These are phyloP conservation scores for Triticum aestivum DNA, from an alignment of 176 grass and related monocot species.

Conservation along the genomic window IWGSC_CS_RefSeq_v2.1 NC_057810.1:698526523-698527022, in stretches of 20 bases:
- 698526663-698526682: neutral
- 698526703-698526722: neutral
- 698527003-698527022: slow-evolving; percentile 46
- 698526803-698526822: neutral
- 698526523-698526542: neutral
- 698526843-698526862: slow-evolving; percentile 12
- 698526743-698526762: neutral
- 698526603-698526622: neutral
- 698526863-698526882: slow-evolving; percentile 30
- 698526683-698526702: neutral
- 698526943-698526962: slow-evolving; percentile 51
- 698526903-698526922: slow-evolving; percentile 17
- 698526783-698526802: neutral
- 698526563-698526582: slow-evolving; percentile 3
- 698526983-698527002: slow-evolving; percentile 45
- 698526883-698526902: slow-evolving; percentile 16
- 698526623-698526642: neutral
- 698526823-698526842: neutral
- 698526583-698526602: neutral
- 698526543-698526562: slow-evolving; percentile 2
- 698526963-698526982: slow-evolving; percentile 39
- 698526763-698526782: neutral
- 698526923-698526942: slow-evolving; percentile 51
- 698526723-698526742: neutral
- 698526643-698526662: neutral